Evolutionary conservation across 768 basidiomycete genomes (phyloP).

Genomic region (Boletus speciosus): DNA sequence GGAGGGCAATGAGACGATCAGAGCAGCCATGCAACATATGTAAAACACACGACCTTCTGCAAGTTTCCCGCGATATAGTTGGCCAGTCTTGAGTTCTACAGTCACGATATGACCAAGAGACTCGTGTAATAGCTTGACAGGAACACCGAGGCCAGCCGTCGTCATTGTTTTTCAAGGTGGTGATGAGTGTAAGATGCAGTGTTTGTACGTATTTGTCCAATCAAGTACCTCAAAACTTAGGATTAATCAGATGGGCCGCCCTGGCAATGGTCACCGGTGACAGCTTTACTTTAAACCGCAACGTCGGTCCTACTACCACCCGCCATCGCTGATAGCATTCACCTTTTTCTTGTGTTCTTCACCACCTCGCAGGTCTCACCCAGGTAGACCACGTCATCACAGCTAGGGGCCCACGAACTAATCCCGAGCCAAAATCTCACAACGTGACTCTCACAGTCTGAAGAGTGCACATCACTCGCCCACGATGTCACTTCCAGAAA

Average conservation of each 20-base stretch:
- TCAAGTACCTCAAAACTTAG: too few relatives aligned
- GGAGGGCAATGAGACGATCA: constrained; percentile 20
- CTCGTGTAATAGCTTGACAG: constrained; percentile 95
- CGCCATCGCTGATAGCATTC: neutral
- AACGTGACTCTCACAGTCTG: neutral
- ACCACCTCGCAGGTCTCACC: neutral
- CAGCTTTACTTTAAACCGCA: neutral
- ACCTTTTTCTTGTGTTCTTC: neutral
- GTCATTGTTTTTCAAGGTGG: constrained; percentile 31
- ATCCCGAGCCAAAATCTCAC: neutral
- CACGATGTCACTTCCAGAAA: constrained; percentile 18
- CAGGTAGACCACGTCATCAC: neutral
- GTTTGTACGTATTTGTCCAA: constrained; percentile 21
- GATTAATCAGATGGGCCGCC: too few relatives aligned
- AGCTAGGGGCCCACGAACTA: neutral
- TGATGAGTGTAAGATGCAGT: constrained; percentile 6
- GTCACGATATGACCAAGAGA: constrained; percentile 95
- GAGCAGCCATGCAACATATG: constrained; percentile 8
- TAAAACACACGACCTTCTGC: constrained; percentile 66
- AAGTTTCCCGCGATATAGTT: constrained; percentile 94
- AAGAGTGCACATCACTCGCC: neutral
- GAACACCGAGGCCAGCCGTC: constrained; percentile 77
- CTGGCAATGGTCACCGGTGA: neutral
- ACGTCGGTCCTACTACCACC: neutral
- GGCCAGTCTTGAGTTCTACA: constrained; percentile 97